phyloP scores from a whole-genome alignment of 1,139 yeast genomes.

The Suhomyces panamericanus region DNA sequence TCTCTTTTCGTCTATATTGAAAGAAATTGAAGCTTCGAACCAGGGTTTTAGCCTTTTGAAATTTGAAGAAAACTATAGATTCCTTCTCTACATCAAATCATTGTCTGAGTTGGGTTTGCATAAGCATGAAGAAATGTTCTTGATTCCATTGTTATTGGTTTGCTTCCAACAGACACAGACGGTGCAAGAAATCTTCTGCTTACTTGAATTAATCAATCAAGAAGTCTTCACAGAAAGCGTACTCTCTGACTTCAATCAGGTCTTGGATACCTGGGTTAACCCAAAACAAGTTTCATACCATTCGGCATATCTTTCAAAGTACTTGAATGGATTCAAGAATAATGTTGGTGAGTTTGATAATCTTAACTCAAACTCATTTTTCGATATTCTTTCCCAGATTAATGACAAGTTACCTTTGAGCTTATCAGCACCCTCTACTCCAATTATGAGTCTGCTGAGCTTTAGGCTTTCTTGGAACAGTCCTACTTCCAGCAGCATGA shows the following conservation, averaged over 20 bases:
- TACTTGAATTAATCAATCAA: constrained; percentile 36
- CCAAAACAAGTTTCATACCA: constrained; percentile 15
- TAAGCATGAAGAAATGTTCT: constrained; percentile 42
- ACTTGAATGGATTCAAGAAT: constrained; percentile 24
- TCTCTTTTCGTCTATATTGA: constrained; percentile 28
- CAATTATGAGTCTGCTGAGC: constrained; percentile 28
- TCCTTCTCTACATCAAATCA: constrained; percentile 40
- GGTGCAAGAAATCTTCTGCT: constrained; percentile 29
- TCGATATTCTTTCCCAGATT: constrained; percentile 39
- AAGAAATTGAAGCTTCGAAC: constrained; percentile 15
- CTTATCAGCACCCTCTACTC: constrained; percentile 48
- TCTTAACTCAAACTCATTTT: constrained; percentile 31
- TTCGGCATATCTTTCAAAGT: constrained; percentile 21
- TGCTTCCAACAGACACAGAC: constrained; percentile 29
- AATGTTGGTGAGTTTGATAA: constrained; percentile 35
- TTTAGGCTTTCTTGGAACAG: constrained; percentile 10
- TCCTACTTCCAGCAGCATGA: constrained; percentile 8
- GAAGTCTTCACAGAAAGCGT: constrained; percentile 34
- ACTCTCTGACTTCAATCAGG: constrained; percentile 26
- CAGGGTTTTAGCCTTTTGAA: constrained; percentile 16
- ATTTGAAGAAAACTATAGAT: constrained; percentile 30
- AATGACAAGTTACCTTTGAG: constrained; percentile 47
- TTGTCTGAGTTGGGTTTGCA: constrained; percentile 39
- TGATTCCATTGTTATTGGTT: constrained; percentile 40
- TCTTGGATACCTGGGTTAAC: constrained; percentile 32